A percentile compares a stretch with the other conserved stretches of the same genome.
These are phyloP conservation scores for Saturnispora hagleri DNA, from an alignment of 805 yeast genomes.

Conservation along the genomic window DNA sequence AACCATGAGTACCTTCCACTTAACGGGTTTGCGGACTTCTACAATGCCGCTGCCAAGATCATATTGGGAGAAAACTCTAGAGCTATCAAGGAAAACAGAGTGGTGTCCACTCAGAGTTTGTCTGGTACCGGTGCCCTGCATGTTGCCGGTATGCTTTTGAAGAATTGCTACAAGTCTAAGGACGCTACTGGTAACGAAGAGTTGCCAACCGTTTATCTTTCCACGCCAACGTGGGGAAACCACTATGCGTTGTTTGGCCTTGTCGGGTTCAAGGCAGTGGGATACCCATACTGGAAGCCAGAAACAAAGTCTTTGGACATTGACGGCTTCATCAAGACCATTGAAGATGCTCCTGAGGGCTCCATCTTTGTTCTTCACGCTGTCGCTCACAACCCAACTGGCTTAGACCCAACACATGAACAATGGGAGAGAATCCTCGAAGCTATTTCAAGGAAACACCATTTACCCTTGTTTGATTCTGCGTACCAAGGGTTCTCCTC, in stretches of 20 bases:
- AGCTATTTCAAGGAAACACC: conserved; percentile 50
- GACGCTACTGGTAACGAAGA: conserved; percentile 19
- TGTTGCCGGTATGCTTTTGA: conserved; percentile 65
- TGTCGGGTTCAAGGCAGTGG: conserved; percentile 55
- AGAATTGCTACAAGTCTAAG: conserved; percentile 34
- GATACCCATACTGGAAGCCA: conserved; percentile 83
- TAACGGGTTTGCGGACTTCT: conserved; percentile 62
- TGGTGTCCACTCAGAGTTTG: conserved; percentile 64
- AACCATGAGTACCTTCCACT: conserved; percentile 90
- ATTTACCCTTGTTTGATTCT: conserved; percentile 80
- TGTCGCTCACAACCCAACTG: conserved; percentile 98
- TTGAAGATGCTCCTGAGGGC: conserved; percentile 61
- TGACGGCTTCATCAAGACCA: conserved; percentile 53
- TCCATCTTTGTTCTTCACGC: conserved; percentile 83
- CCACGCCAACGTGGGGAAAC: conserved; percentile 97
- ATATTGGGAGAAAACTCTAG: conserved; percentile 55
- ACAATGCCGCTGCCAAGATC: conserved; percentile 61
- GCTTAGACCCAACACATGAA: conserved; percentile 78
- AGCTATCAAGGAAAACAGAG: conserved; percentile 38
- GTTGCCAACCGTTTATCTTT: conserved; percentile 48
- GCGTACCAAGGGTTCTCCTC: conserved; percentile 98
- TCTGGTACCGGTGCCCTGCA: conserved; percentile 92
- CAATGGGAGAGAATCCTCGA: conserved; percentile 72
- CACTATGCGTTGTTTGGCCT: conserved; percentile 75
- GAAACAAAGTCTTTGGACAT: conserved; percentile 62